Evolutionary conservation across 192 early-diverging fungal species (phyloP).

Genomic region (Linnemannia zychae): DNA sequence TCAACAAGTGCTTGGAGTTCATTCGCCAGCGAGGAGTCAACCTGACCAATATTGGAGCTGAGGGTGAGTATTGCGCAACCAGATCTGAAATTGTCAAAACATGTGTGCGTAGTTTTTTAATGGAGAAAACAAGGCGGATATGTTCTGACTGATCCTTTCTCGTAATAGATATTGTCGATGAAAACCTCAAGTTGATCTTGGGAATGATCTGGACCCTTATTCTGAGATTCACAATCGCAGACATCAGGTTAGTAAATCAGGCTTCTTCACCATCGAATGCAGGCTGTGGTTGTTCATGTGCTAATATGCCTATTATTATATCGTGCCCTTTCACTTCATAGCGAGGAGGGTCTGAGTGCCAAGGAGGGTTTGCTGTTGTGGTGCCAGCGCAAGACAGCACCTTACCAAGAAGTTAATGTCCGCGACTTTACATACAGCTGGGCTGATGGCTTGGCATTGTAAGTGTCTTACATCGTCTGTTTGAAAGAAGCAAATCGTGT

Average conservation of each 20-base stretch:
- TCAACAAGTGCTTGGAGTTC: constrained; percentile 94
- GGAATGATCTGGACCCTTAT: constrained; percentile 99
- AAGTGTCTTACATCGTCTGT: constrained; percentile 51
- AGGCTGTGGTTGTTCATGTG: not conserved
- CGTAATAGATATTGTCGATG: constrained; percentile 89
- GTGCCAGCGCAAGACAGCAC: constrained; percentile 96
- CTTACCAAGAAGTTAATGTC: constrained; percentile 90
- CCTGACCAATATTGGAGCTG: constrained; percentile 97
- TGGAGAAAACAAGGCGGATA: not conserved
- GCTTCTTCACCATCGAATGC: not conserved
- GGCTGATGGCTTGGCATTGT: constrained; percentile 95
- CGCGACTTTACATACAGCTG: constrained; percentile 94
- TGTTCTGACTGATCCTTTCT: not conserved
- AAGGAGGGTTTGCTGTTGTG: constrained; percentile 97
- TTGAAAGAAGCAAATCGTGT: no score
- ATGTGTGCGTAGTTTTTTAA: not conserved
- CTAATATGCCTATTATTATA: not conserved
- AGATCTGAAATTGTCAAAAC: not conserved
- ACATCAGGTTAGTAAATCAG: constrained; percentile 74
- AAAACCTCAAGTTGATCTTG: constrained; percentile 91
- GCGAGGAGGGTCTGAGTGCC: constrained; percentile 94
- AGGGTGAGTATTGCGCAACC: constrained; percentile 66
- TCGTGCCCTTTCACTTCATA: constrained; percentile 29
- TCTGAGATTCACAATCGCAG: constrained; percentile 95
- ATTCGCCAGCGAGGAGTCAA: constrained; percentile 87